These are phyloP conservation scores for Nothophytophthora sp. DNA, from an alignment of 352 stramenopile species.

Conservation along the genomic window DNA sequence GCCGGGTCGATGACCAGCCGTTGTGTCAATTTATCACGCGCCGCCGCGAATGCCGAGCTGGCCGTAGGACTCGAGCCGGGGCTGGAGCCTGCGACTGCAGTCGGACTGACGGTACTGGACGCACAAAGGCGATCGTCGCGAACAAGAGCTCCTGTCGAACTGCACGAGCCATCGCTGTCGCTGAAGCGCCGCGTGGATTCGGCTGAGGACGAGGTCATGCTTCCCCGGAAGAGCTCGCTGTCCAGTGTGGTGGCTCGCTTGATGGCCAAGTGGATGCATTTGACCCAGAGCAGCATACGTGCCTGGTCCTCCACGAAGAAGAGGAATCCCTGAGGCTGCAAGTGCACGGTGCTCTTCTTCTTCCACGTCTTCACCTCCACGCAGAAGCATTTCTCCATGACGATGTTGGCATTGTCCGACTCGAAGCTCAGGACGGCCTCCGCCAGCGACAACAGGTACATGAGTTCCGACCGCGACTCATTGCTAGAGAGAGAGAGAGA, in stretches of 20 bases:
- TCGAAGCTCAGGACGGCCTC: conserved; percentile 64
- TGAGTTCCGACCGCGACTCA: conserved; percentile 44
- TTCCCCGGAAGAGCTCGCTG: conserved; percentile 38
- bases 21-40: conserved; percentile 31
- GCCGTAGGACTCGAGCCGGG: conserved; percentile 11
- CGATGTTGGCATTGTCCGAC: conserved; percentile 62
- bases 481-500: conserved; percentile 24
- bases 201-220: conserved; percentile 14
- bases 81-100: background rate
- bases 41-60: conserved; percentile 7
- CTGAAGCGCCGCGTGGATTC: conserved; percentile 8
- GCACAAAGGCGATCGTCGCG: conserved; percentile 1
- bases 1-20: conserved; percentile 35
- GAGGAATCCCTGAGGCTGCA: conserved; percentile 64
- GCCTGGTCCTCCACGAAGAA: conserved; percentile 76
- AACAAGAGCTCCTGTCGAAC: conserved; percentile 1
- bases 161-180: conserved; percentile 23
- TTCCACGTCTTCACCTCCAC: conserved; percentile 73
- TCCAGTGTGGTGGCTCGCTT: conserved; percentile 44
- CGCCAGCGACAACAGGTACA: conserved; percentile 67
- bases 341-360: conserved; percentile 60
- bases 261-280: conserved; percentile 75
- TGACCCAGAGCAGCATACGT: conserved; percentile 73
- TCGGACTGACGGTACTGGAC: conserved; percentile 3
- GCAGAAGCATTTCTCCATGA: conserved; percentile 80